Conservation (phyloP, 225 moss, liverwort and hornwort species). For the Polytrichum formosum region DNA sequence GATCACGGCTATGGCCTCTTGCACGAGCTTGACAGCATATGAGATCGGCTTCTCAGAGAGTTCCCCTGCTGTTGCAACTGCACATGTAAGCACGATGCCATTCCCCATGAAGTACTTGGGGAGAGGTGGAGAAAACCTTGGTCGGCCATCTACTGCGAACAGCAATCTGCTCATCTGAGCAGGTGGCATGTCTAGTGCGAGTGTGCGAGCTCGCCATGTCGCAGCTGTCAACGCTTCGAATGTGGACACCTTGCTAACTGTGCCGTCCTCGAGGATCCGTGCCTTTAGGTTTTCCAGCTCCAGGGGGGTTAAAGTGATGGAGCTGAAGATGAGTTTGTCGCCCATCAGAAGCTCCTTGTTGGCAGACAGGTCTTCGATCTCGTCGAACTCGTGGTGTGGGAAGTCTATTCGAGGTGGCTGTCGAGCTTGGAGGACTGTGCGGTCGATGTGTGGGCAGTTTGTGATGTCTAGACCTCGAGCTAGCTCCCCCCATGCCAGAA, state of each 20-base stretch:
- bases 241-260: constrained; percentile 43
- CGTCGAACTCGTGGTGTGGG: constrained; percentile 57
- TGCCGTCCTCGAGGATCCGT: constrained; percentile 30
- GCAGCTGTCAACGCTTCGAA: constrained; percentile 71
- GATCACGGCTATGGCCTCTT: constrained; percentile 59
- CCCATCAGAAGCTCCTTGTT: constrained; percentile 28
- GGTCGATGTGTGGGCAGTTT: constrained; percentile 27
- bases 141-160: constrained; percentile 81
- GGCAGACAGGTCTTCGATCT: constrained; percentile 33
- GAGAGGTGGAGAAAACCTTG: constrained; percentile 53
- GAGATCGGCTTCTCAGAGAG: constrained; percentile 48
- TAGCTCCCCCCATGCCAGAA: constrained; percentile 71
- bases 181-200: constrained; percentile 57
- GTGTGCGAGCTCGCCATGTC: constrained; percentile 64
- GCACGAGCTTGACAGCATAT: constrained; percentile 66
- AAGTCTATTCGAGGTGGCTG: constrained; percentile 30
- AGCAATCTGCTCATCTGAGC: constrained; percentile 64
- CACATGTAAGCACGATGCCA: constrained; percentile 69
- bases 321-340: constrained; percentile 39
- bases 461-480: constrained; percentile 53
- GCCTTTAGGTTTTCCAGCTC: constrained; percentile 46
- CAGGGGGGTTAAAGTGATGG: constrained; percentile 30
- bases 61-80: constrained; percentile 61
- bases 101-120: constrained; percentile 65
- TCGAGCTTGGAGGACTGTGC: constrained; percentile 14